Evolutionary conservation across 2,329 filamentous ascomycete genomes (phyloP), one percentile per base, ranked within the genome.

Genomic region (Beauveria sp.): DNA sequence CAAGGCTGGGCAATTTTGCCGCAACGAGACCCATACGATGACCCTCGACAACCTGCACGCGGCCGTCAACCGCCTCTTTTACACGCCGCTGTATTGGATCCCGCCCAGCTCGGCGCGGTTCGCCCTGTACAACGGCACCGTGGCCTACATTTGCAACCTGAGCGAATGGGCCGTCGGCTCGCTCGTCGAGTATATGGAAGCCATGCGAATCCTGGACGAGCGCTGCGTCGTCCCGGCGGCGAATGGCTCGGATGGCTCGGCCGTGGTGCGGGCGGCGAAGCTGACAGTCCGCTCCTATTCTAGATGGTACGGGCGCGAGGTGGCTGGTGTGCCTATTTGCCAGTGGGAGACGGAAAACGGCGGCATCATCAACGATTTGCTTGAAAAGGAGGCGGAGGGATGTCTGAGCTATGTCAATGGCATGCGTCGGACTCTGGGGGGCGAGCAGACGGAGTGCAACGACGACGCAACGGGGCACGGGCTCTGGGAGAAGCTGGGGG

Each of bases 181-280:
- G 30, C 63, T 64, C 3, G 24, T 64, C 26, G 63, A 64, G 49
- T 64, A 53, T 47, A 62, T 62, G 60, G 63, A 59, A 3, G 63
- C 63, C 24, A 64, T 62, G 56, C 24, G 20, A 8, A 22, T 60
- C 10, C 46, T 60, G 20, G 63, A 64, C 46, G 30, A 47, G 18
- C n/a, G 43, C 6, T 64, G 63, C 51, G 51, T 38, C 3, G 20
- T 9, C 3, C n/a, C 38, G 12, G 43, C n/a, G 20, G 30, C 26
- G 26, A 7, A 34, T 14, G 12, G 5, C 12, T 38, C 1, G 34
- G 45, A 24, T 6, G 30, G 7, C 9, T 9, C 20, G 45, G 18
- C 3, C 7, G 18, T 1, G 49, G 26, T 51, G 26, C 49, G 28
- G 16, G 49, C 49, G 49, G 49, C 49, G 7, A 61, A 61, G 45